Evolutionary conservation across 352 stramenopile genomes (phyloP), one percentile per base, ranked within the genome.

Genomic region (Globisporangium solare): DNA sequence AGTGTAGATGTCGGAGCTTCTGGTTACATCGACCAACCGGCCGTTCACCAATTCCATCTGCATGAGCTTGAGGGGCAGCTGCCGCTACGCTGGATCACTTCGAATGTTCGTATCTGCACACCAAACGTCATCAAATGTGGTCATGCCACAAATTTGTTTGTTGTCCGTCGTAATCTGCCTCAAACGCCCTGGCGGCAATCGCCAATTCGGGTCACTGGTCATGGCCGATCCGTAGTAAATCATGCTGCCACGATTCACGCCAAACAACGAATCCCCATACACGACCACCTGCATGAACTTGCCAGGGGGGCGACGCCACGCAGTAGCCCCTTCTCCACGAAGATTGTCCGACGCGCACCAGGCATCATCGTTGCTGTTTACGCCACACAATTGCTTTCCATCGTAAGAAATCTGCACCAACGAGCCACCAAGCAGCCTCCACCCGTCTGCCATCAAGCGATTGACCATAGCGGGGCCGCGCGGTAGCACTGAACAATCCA

Each of bases 371-470:
- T 40, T 49, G 10, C 27, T n/a, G 27, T 61, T 71, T 8, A 71
- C 63, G 32, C 59, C 67, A 35, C 67, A 74, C 21, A 74, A 47
- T 39, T 47, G 42, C 48, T 55, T 54, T 39, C 67, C 67, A 32
- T 74, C 67, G 48, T 65, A 74, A 45, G 57, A 64, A 21, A 74
- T 37, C 51, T 72, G 63, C n/a, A 47, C 50, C 11, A 74, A 42
- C 21, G 51, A 27, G 46, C 67, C 64, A 14, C 51, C 42, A 2
- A 71, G 17, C 22, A 58, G 42, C n/a, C 32, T 62, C 63, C 63
- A 74, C 46, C 50, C 49, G 6, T 42, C 6, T 8, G 15, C 14
- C 0, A 11, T 17, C 3, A 2, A 12, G 13, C 50, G 39, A 10
- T 35, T 6, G 32, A 40, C 41, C 15, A 64, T 3, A 14, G 49